Base-by-base conservation (phyloP, 768 basidiomycete species). In the Suillus americanus region DNA sequence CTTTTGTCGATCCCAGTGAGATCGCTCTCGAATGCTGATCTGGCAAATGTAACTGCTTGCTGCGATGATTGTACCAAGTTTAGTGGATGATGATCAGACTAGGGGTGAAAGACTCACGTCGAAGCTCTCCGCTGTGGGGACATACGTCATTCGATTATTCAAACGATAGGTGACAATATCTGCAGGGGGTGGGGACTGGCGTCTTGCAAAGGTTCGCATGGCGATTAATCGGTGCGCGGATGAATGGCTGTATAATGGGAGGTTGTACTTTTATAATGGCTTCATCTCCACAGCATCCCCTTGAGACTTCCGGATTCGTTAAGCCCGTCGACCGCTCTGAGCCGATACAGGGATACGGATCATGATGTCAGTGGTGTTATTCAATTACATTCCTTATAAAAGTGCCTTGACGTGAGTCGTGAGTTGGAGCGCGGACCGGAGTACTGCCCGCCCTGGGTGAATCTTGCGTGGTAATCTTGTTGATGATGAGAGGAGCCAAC, bases 91-190 rank as follows among this genome's bases (percentile, higher is more conserved):
- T 18, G 20, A 20, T 43, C 4, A 25, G 25, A 35, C 14, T 16
- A 46, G 25, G 37, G 54, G 48, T 43, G 41, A 25, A 56, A 51
- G 13, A 69, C 79, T 62, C 45, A 85, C 87, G 68, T 78, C 68
- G 64, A 85, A 85, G 48, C 74, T 71, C 37, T 71, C 59, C 13
- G 81, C 78, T 0, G 80, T 80, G 2, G 77, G 79, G 1, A 88
- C 86, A 55, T 85, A 86, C 16, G 86, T 82, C n/a, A 85, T 74
- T 33, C 79, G 69, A 12, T 74, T 71, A 0, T 77, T 70, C 7
- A 75, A 74, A 37, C 83, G 80, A 64, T 86, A 87, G 20, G 82
- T 86, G 64, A 87, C 73, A 61, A 86, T 76, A 45, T 86, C 83
- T 6, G 79, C 70, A 10, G 43, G 28, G 13, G 77, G 38, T 67